These are phyloP conservation scores for Boletus calvinii DNA, from an alignment of 1,284 basidiomycete species.

Conservation along the genomic window DNA sequence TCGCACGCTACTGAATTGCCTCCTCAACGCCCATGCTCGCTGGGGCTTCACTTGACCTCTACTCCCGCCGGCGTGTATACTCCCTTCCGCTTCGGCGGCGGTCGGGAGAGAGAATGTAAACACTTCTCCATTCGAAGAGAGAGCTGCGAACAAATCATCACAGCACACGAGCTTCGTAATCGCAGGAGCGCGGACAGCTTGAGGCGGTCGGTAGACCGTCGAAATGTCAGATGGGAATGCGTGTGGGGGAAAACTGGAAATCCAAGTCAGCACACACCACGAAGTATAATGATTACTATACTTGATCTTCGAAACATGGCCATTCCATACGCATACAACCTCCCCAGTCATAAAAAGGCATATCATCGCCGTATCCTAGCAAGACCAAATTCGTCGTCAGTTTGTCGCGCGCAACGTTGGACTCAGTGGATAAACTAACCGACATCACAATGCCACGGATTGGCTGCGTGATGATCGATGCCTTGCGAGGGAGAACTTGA, in stretches of 20 bases:
- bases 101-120: constrained; percentile 75
- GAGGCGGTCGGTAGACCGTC: constrained; percentile 73
- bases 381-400: background rate
- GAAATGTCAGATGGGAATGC: constrained; percentile 72
- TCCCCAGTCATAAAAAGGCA: constrained; percentile 76
- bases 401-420: constrained; percentile 2
- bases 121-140: constrained; percentile 88
- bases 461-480: constrained; percentile 72
- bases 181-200: constrained; percentile 63
- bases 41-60: constrained; percentile 64
- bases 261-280: constrained; percentile 15
- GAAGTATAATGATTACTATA: constrained; percentile 34
- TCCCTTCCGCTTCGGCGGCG: constrained; percentile 31
- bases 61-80: constrained; percentile 28
- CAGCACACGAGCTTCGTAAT: constrained; percentile 83
- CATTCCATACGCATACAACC: constrained; percentile 83
- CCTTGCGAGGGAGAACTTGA: constrained; percentile 81
- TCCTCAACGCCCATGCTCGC: constrained; percentile 88
- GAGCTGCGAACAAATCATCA: constrained; percentile 82
- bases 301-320: constrained; percentile 74
- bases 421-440: constrained; percentile 43
- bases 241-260: constrained; percentile 62
- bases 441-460: constrained; percentile 72
- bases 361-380: constrained; percentile 79
- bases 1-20: constrained; percentile 82